Evolutionary conservation across 371 early-diverging fungal genomes (phyloP).

Genomic region (Gilbertella persicaria): DNA sequence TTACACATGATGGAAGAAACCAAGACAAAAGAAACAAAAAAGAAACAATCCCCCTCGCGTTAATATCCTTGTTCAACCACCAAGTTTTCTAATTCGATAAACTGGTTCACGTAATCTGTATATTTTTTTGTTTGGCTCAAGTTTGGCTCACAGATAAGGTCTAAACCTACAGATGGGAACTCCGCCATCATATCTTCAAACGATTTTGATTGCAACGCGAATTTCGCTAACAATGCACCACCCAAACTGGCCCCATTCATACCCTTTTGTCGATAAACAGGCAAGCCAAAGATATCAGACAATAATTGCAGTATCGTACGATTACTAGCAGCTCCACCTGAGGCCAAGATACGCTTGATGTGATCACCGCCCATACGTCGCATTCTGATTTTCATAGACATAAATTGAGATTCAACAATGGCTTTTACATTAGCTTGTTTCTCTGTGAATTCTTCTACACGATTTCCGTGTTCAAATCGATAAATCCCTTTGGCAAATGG

Average conservation of each 20-base stretch:
- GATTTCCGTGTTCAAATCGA: constrained; percentile 57
- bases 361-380: constrained; percentile 36
- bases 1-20: no score
- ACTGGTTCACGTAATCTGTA: constrained; percentile 3
- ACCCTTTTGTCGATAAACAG: constrained; percentile 58
- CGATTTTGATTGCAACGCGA: constrained; percentile 16
- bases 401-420: constrained; percentile 74
- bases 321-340: constrained; percentile 80
- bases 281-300: constrained; percentile 71
- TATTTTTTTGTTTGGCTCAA: constrained; percentile 16
- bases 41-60: no score
- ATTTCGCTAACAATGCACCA: constrained; percentile 51
- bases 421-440: constrained; percentile 56
- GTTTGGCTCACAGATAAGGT: constrained; percentile 35
- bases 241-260: constrained; percentile 51
- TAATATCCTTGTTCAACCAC: constrained; percentile 15
- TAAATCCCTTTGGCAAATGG: constrained; percentile 72
- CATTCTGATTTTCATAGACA: constrained; percentile 69
- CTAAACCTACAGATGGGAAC: constrained; percentile 23
- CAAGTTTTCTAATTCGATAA: constrained; percentile 12
- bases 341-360: constrained; percentile 58
- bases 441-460: constrained; percentile 53
- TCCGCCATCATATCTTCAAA: constrained; percentile 44
- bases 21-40: no score
- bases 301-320: constrained; percentile 55